Evolutionary conservation across 805 yeast genomes (phyloP), one percentile per base, ranked within the genome.

Genomic region (Lipomyces yamadae): DNA sequence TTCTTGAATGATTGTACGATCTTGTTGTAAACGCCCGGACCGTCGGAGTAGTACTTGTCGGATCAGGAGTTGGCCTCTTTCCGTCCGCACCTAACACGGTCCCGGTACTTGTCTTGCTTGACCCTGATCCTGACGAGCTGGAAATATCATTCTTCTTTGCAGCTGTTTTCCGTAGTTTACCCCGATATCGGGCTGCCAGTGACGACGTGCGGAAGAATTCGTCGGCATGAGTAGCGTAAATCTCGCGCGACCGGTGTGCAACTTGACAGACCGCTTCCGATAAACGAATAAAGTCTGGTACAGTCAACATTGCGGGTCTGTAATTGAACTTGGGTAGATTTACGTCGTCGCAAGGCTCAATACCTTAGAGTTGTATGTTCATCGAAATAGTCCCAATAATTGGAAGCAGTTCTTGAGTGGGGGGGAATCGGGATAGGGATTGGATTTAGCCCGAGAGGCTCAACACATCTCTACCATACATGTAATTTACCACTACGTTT

Each of bases 201-300:
- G 68, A 64, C n/a, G 70, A 67, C 32, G 66, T 65, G 35, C 39
- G 56, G 64, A 60, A 65, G 18, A 67, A 48, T 32, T 52, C 54
- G 34, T 48, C 52, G 3, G 62, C 61, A 24, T 65, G 61, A 7
- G 64, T 66, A 15, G 48, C n/a, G 33, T 59, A 61, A 11, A 61
- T 29, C 54, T 57, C 62, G 10, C 64, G 54, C 15, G 66, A 54
- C 33, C 53, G 63, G 8, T 33, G 34, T 13, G 42, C 66, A 4
- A 64, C 66, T 45, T 52, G 48, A 29, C 66, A 42, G 13, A 34
- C 64, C 10, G 69, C 70, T 30, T 57, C 60, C 2, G 70, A 58
- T 8, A 64, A 34, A 29, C 69, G 65, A 11, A 67, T 65, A 2
- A 67, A 35, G 56, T 67, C 70, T 6, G 70, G 54, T 24, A 62